Evolutionary conservation across 805 yeast genomes (phyloP), one percentile per base, ranked within the genome.

Genomic region (Saccharomycopsis javanensis): DNA sequence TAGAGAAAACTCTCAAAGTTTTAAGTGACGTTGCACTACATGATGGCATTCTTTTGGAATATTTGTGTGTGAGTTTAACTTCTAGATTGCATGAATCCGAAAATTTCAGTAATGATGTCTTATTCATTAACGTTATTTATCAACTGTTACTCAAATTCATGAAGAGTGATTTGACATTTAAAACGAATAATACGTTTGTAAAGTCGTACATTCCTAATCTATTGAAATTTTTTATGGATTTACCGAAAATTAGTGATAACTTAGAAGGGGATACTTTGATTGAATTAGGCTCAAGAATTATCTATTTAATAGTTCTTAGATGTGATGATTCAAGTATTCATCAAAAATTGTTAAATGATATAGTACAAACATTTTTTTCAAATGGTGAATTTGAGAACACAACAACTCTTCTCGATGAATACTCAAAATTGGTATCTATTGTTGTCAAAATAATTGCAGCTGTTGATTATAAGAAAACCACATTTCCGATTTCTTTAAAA

Each of bases 401-500:
- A 61, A 63, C 3, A 69, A 62, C 5, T 23, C 53, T 20, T 33
- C 3, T 60, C 62, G 51, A 51, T 16, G 51, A 11, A 57, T 25
- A 25, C 31, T 2, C 62, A 66, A 68, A 72, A 16, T 64, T 73
- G 16, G 69, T 80, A 20, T 68, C 31, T 64, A 38, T 68, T n/a
- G 71, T 75, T 60, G 72, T 71, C 37, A 80, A 79, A 60, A 63
- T 83, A 1, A 53, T 84, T 8, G 75, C 84, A 3, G 79, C 78
- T 18, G 64, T 83, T 16, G 86, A 82, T 63, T 60, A 25, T 45
- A 60, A 54, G 25, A 11, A 42, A 11, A 50, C 61, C 1, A 27
- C 33, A 23, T 45, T 45, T 13, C 30, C 50, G 20, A 13, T 25
- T 15, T 20, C 23, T n/a, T 28, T n/a, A 10, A 23, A 11, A 10